phyloP scores from a whole-genome alignment of 371 early-diverging fungal species.

The Mucor ambiguus region DNA sequence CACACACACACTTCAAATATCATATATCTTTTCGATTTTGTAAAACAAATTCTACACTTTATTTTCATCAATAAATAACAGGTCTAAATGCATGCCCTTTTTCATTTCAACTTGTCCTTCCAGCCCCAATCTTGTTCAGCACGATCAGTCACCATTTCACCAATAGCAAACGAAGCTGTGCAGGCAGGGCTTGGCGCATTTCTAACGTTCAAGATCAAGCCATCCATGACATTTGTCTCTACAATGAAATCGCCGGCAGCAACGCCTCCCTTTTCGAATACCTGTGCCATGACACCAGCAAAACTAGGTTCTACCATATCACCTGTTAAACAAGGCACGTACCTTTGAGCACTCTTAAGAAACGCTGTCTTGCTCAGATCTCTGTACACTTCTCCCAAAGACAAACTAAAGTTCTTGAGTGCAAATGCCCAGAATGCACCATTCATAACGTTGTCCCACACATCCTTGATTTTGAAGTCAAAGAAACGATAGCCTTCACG shows the following conservation, averaged over 20 bases:
- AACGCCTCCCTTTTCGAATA: conserved; percentile 43
- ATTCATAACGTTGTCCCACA: conserved; percentile 33
- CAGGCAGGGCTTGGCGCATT: conserved; percentile 49
- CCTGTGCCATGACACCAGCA: conserved; percentile 46
- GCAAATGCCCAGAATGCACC: conserved; percentile 37
- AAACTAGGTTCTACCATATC: conserved; percentile 53
- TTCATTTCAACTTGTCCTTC: conserved; percentile 12
- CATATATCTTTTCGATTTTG: background rate
- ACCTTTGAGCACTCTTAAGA: conserved; percentile 33
- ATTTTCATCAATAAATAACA: background rate
- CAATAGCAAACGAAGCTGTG: conserved; percentile 45
- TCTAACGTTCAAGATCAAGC: conserved; percentile 38
- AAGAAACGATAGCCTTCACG: conserved; percentile 46
- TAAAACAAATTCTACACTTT: background rate
- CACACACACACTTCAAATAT: background rate
- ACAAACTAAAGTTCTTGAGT: conserved; percentile 36
- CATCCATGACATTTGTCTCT: conserved; percentile 40
- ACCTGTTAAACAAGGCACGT: conserved; percentile 29
- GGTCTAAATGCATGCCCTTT: background rate
- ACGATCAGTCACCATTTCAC: conserved; percentile 35
- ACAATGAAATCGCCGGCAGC: conserved; percentile 47
- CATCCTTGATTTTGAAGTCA: conserved; percentile 35
- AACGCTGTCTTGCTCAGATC: conserved; percentile 43
- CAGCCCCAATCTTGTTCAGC: conserved; percentile 43
- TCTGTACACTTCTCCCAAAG: conserved; percentile 40